These are phyloP conservation scores for Hevea brasiliensis DNA, from an alignment of 345 rosid species.

Conservation along the genomic window DNA sequence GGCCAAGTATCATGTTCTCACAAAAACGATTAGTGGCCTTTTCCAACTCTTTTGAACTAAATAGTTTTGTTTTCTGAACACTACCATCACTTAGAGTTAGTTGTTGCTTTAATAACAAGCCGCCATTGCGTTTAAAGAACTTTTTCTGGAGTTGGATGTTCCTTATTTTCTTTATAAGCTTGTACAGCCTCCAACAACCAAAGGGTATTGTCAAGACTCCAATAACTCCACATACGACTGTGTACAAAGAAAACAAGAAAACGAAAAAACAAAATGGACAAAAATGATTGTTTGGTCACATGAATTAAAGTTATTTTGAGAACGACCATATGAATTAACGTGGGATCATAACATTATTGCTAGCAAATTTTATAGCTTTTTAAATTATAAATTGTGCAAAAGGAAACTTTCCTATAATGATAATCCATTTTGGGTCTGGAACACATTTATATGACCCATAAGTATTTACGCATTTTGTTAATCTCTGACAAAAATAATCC, in stretches of 20 bases:
- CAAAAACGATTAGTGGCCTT: not conserved
- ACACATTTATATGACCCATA: not conserved
- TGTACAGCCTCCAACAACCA: not conserved
- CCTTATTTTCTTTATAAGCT: not conserved
- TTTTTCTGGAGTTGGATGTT: not conserved
- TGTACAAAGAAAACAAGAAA: not conserved
- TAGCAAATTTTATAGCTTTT: not conserved
- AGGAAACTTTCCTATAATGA: not conserved
- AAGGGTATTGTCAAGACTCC: not conserved
- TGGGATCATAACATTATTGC: not conserved
- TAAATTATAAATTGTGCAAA: too few species aligned
- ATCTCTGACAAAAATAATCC: not conserved
- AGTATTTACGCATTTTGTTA: not conserved
- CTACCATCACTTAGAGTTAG: not conserved
- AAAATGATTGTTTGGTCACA: too few species aligned
- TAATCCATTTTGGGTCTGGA: not conserved
- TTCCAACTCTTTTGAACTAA: not conserved
- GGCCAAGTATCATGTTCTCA: not conserved
- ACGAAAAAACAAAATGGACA: too few species aligned
- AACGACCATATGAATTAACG: too few species aligned
- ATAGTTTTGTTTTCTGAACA: not conserved
- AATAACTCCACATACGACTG: not conserved
- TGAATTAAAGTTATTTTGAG: too few species aligned
- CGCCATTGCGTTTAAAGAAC: constrained; percentile 3
- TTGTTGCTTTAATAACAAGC: not conserved